A percentile compares a stretch with the other conserved stretches of the same genome.
phyloP scores from a whole-genome alignment of 2,329 filamentous ascomycete species.

The Aspergillus sojae region DNA sequence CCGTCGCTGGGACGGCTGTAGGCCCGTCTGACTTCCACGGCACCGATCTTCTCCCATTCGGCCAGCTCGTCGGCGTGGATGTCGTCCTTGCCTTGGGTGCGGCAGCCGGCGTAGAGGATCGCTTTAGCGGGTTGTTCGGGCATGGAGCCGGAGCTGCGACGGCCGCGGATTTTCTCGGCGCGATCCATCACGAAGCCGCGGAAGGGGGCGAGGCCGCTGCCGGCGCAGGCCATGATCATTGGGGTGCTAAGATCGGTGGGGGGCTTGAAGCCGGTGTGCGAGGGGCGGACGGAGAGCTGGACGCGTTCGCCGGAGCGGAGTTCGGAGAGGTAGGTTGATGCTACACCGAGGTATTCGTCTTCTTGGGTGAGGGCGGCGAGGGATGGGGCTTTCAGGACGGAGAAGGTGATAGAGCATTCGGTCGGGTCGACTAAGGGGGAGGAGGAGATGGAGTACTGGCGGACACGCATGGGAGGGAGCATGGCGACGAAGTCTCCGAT shows the following conservation, averaged over 20 bases:
- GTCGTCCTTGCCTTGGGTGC: constrained; percentile 37
- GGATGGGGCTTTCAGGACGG: constrained; percentile 62
- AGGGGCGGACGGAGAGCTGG: constrained; percentile 39
- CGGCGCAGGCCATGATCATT: constrained; percentile 44
- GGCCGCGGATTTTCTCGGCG: constrained; percentile 42
- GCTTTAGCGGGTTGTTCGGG: constrained; percentile 34
- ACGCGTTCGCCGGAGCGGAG: constrained; percentile 35
- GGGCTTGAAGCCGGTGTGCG: constrained; percentile 41
- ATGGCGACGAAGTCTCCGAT: constrained; percentile 70
- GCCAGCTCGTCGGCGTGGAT: constrained; percentile 39
- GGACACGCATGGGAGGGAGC: constrained; percentile 74
- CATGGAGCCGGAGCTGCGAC: constrained; percentile 21
- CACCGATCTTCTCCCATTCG: constrained; percentile 64
- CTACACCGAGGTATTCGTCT: constrained; percentile 60
- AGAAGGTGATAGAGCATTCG: constrained; percentile 68
- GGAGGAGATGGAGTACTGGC: constrained; percentile 79
- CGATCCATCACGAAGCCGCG: constrained; percentile 66
- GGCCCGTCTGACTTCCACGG: constrained; percentile 63
- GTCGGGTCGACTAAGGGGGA: constrained; percentile 64
- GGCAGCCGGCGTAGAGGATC: constrained; percentile 41
- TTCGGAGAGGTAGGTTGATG: constrained; percentile 61
- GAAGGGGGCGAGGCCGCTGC: constrained; percentile 64
- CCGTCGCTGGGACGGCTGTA: constrained; percentile 56
- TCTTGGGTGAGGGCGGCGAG: constrained; percentile 31
- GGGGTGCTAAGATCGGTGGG: constrained; percentile 38